Evolutionary conservation across 345 rosid genomes (phyloP).

Genomic region (Anacardium occidentale): DNA sequence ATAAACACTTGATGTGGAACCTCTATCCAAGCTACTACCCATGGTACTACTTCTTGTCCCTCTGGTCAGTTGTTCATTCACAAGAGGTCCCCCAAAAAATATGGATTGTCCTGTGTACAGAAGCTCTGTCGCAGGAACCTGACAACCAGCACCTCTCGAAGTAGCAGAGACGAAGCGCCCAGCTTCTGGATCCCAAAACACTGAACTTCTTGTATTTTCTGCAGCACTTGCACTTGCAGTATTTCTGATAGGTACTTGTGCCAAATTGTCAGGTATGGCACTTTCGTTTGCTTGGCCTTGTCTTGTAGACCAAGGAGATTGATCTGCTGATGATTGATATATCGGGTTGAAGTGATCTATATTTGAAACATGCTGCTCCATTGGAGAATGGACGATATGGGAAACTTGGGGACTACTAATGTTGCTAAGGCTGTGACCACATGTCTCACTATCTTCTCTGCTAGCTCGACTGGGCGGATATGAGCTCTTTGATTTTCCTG

Average conservation of each 20-base stretch:
- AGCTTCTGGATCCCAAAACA: slow-evolving; percentile 89
- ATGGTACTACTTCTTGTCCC: slow-evolving; percentile 34
- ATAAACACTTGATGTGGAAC: slow-evolving; percentile 41
- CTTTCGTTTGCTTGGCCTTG: slow-evolving; percentile 36
- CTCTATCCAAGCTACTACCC: slow-evolving; percentile 39
- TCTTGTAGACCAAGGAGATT: slow-evolving; percentile 51
- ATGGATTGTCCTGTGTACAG: slow-evolving; percentile 54
- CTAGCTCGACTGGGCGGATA: slow-evolving; percentile 61
- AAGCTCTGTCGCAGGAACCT: slow-evolving; percentile 53
- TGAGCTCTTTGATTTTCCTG: slow-evolving; percentile 42
- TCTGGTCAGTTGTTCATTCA: slow-evolving; percentile 43
- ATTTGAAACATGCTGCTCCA: slow-evolving; percentile 40
- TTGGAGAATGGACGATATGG: slow-evolving; percentile 39
- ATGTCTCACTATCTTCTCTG: slow-evolving; percentile 56
- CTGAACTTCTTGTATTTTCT: slow-evolving; percentile 51
- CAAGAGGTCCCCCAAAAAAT: slow-evolving; percentile 66
- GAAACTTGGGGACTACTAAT: slow-evolving; percentile 58
- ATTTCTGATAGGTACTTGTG: slow-evolving; percentile 38
- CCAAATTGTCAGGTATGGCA: slow-evolving; percentile 23
- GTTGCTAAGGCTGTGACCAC: slow-evolving; percentile 51
- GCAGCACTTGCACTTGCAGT: slow-evolving; percentile 26
- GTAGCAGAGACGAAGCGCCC: slow-evolving; percentile 73
- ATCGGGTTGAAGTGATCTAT: slow-evolving; percentile 77
- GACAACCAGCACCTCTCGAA: slow-evolving; percentile 30
- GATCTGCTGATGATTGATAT: slow-evolving; percentile 55